Percentiles rank a stretch among this genome's conserved stretches.
Conservation (phyloP, 2,329 filamentous ascomycete species). For the Plenodomus biglobosus region DNA sequence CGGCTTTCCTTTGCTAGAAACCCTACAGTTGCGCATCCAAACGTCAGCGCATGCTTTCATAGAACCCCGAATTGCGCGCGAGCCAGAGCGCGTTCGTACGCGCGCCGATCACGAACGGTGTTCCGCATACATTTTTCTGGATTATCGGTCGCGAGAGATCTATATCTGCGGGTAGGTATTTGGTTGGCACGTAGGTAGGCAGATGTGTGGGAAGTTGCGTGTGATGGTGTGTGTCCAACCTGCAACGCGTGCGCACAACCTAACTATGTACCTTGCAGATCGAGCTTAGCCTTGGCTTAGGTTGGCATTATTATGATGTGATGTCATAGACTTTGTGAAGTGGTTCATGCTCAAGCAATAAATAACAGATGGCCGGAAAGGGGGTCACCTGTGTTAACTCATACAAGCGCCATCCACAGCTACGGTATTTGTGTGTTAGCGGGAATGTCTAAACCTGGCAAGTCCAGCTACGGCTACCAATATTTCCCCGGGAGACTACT, state of each 20-base stretch:
- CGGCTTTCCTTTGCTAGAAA: slow-evolving; percentile 50
- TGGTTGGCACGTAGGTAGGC: too few species aligned
- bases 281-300: not conserved
- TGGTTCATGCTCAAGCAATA: not conserved
- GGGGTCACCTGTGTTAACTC: not conserved
- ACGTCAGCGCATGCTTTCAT: not conserved
- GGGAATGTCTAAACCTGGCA: not conserved
- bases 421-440: not conserved
- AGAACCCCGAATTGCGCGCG: too few species aligned
- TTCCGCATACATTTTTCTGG: not conserved
- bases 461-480: too few species aligned
- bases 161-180: too few species aligned
- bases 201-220: not conserved
- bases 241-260: not conserved
- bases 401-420: not conserved
- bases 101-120: not conserved
- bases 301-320: not conserved
- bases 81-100: not conserved
- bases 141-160: too few species aligned
- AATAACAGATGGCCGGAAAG: not conserved
- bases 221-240: too few species aligned
- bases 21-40: slow-evolving; percentile 14
- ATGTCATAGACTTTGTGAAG: not conserved
- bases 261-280: not conserved
- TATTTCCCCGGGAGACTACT: too few species aligned